Conservation (phyloP, 345 rosid species). For the Clausena lansium region DNA sequence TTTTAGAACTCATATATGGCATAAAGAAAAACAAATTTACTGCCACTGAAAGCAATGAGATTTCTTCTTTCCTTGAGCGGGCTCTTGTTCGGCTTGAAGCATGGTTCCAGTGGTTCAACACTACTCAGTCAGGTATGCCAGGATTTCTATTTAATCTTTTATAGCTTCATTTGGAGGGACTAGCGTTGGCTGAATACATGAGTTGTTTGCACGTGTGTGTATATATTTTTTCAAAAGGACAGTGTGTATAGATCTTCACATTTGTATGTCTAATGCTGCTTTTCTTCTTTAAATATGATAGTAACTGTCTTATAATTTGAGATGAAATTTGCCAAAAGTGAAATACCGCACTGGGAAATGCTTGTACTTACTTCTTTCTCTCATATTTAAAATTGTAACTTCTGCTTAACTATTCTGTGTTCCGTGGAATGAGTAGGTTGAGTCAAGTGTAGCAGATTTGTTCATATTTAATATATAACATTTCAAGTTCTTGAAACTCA, state of each 20-base stretch:
- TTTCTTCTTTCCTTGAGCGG: conserved; percentile 61
- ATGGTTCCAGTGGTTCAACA: conserved; percentile 89
- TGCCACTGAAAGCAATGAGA: conserved; percentile 48
- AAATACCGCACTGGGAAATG: neutral
- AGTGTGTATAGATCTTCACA: neutral
- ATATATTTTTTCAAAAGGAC: no score
- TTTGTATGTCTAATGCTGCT: neutral
- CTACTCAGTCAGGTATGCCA: conserved; percentile 72
- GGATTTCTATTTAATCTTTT: conserved; percentile 1
- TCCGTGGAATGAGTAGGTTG: neutral
- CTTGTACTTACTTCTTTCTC: neutral
- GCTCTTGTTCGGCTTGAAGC: conserved; percentile 82
- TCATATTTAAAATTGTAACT: neutral
- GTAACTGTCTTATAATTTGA: neutral
- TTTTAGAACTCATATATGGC: conserved; percentile 62
- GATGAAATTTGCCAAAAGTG: neutral
- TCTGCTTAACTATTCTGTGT: neutral
- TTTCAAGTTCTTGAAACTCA: neutral
- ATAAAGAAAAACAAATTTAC: conserved; percentile 54
- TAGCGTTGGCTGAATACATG: neutral
- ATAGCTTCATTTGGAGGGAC: neutral
- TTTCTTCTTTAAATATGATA: neutral
- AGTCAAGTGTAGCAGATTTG: neutral
- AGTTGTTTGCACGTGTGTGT: neutral
- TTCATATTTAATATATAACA: no score